These are phyloP conservation scores for Mortierella claussenii DNA, from an alignment of 192 early-diverging fungal species.

Conservation along the genomic window DNA sequence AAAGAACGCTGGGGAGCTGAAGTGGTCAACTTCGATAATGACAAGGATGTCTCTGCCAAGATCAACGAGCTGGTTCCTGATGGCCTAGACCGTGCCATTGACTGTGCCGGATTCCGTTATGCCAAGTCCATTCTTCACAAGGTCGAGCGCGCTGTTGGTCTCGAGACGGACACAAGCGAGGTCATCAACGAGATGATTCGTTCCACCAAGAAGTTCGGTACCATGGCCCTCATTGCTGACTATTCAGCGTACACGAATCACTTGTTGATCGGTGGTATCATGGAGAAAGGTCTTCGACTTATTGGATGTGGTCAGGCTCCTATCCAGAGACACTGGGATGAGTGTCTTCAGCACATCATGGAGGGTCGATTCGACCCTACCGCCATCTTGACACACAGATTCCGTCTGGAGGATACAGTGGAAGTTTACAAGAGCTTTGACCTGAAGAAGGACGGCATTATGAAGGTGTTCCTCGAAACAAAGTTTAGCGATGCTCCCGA, in stretches of 20 bases:
- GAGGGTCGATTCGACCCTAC: conserved; percentile 56
- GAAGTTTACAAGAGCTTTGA: conserved; percentile 59
- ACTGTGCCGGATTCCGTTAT: conserved; percentile 66
- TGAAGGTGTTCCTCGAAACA: conserved; percentile 60
- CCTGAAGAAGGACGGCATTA: conserved; percentile 55
- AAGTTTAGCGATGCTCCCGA: conserved; percentile 14
- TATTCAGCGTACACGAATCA: conserved; percentile 58
- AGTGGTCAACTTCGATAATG: conserved; percentile 40
- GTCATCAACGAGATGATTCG: conserved; percentile 56
- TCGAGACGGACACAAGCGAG: conserved; percentile 66
- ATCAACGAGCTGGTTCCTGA: conserved; percentile 47
- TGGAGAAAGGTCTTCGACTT: conserved; percentile 57
- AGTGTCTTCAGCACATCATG: conserved; percentile 44
- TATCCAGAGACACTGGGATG: conserved; percentile 60
- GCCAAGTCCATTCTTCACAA: conserved; percentile 57
- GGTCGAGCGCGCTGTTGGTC: conserved; percentile 49
- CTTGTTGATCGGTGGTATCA: conserved; percentile 52
- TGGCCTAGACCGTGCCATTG: conserved; percentile 64
- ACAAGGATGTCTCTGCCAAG: conserved; percentile 36
- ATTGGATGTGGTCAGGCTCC: conserved; percentile 57
- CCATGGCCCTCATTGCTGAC: conserved; percentile 62
- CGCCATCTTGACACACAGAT: conserved; percentile 58
- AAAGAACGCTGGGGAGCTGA: conserved; percentile 40
- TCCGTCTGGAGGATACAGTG: conserved; percentile 50
- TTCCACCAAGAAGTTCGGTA: conserved; percentile 56